Evolutionary conservation across 176 grass and related monocot species (phyloP), one percentile per base, ranked within the genome.

Genomic region (bread wheat (Triticum aestivum)): DNA sequence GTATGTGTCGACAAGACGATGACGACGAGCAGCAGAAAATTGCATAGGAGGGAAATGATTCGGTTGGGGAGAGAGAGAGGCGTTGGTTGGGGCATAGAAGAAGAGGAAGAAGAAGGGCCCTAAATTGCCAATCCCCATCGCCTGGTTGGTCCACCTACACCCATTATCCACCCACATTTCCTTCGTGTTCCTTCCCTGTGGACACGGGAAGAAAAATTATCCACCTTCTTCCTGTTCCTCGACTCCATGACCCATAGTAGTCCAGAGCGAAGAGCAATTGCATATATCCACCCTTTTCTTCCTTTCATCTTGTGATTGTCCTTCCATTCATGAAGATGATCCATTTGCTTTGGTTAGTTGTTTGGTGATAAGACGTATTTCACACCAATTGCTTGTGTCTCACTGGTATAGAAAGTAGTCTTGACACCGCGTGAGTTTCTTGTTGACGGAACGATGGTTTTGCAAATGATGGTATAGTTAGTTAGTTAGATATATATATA

Each of bases 111-210:
- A 69, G 51, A 65, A 70, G 79, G 44, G 79, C 87, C 6, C 18
- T 21, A 58, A 52, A 52, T 8, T 21, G 82, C 78, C 77, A 34
- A 63, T 32, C 26, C 13, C 39, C 39, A 70, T 69, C 85, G 75
- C 69, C 42, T 71, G 89, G 87, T 92, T 87, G 90, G 83, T 97
- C 94, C 94, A 97, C 87, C 94, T 80, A 87, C 83, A 92, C 37
- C 71, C 80, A 90, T 89, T 92, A 92, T 87, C 85, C 26, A 11
- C 65, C 70, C 51, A 30, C n/a, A 20, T 81, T 42, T 54, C 0
- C 15, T 54, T 54, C 54, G 18, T 58, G 15, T 17, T 18, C 51
- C 51, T 20, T 58, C 18, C 18, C 6, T 21, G 18, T 58, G 54
- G 5, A 8, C 3, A 18, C 21, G 44, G 44, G 11, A 17, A 14